phyloP scores from a whole-genome alignment of 2,329 filamentous ascomycete genomes.

The Scorias spongiosa region DNA sequence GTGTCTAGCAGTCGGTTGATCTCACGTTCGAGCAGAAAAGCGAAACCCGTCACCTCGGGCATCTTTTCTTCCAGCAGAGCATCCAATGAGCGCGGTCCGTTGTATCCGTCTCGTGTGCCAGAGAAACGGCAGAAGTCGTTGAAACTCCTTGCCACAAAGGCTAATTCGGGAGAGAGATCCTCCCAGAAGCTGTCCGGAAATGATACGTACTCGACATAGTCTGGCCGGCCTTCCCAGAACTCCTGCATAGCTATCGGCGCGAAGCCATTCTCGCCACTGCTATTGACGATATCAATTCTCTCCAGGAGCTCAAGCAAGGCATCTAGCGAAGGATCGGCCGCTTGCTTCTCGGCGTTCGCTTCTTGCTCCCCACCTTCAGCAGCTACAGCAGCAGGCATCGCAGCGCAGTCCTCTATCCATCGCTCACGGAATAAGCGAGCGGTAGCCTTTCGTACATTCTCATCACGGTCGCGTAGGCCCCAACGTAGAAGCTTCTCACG shows the following conservation, averaged over 20 bases:
- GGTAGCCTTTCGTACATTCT: conserved; percentile 83
- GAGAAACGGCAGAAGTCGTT: conserved; percentile 79
- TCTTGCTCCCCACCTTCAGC: conserved; percentile 36
- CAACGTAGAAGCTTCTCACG: conserved; percentile 88
- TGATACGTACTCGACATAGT: conserved; percentile 57
- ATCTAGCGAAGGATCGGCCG: conserved; percentile 56
- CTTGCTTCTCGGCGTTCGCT: conserved; percentile 18
- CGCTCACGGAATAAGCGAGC: conserved; percentile 79
- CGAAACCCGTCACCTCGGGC: conserved; percentile 83
- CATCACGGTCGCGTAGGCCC: conserved; percentile 87
- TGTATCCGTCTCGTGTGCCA: conserved; percentile 25
- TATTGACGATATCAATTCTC: conserved; percentile 83
- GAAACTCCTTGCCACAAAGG: conserved; percentile 82
- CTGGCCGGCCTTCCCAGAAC: conserved; percentile 86
- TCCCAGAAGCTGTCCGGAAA: conserved; percentile 65
- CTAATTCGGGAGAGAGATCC: conserved; percentile 66
- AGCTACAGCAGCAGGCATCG: conserved; percentile 43
- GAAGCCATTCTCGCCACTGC: conserved; percentile 76
- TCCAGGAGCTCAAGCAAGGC: conserved; percentile 81
- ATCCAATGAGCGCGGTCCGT: conserved; percentile 55
- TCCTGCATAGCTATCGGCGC: conserved; percentile 87
- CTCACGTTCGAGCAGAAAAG: conserved; percentile 72
- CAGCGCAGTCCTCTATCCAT: conserved; percentile 95
- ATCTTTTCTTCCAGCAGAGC: conserved; percentile 82
- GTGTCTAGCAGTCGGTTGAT: conserved; percentile 53